Percentiles rank a stretch among this genome's conserved stretches.
phyloP scores from a whole-genome alignment of 176 grass and related monocot species.

The Musa troglodytarum region DNA sequence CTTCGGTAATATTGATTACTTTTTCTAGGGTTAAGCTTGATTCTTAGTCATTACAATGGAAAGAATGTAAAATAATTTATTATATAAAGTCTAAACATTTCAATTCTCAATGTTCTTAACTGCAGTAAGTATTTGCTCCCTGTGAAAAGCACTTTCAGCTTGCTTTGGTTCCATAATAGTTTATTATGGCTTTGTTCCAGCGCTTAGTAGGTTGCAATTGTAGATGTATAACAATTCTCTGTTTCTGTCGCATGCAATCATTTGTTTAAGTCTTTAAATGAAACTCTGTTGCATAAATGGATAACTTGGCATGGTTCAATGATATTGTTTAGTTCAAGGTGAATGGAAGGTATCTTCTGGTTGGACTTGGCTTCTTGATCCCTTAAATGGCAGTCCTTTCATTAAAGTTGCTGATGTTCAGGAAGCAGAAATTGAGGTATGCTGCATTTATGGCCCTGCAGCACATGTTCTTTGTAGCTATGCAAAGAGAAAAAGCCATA shows the following conservation, averaged over 20 bases:
- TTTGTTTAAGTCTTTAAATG: neutral
- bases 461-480: neutral
- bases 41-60: no score
- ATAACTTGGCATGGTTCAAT: neutral
- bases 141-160: neutral
- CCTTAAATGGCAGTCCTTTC: constrained; percentile 80
- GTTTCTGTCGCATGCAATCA: neutral
- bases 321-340: constrained; percentile 64
- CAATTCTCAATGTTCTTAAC: neutral
- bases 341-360: constrained; percentile 56
- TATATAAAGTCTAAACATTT: neutral
- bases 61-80: no score
- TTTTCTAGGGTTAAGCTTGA: no score
- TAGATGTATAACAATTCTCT: neutral
- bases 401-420: constrained; percentile 76
- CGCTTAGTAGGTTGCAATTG: neutral
- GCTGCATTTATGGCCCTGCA: constrained; percentile 1
- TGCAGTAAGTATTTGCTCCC: neutral
- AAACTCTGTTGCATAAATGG: neutral
- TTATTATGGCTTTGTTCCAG: neutral
- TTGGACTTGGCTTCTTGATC: constrained; percentile 71
- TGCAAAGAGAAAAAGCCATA: neutral
- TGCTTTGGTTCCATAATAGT: no score
- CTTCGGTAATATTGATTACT: neutral
- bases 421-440: constrained; percentile 71